Evolutionary conservation across 495 filamentous ascomycete species (phyloP).

Genomic region (Baudoinia panamericana): DNA sequence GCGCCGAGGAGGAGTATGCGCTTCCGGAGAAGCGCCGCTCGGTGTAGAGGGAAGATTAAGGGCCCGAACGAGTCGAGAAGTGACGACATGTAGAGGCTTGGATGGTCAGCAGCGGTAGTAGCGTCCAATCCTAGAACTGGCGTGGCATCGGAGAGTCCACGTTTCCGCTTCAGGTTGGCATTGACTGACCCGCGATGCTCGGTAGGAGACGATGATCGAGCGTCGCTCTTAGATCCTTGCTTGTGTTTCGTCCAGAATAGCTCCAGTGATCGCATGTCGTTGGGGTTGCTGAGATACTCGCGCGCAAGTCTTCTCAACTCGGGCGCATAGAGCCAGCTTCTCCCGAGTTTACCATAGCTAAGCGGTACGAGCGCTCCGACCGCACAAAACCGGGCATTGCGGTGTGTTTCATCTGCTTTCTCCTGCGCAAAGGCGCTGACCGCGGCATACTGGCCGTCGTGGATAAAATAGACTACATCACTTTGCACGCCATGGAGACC

Average conservation of each 20-base stretch:
- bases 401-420: slow-evolving; percentile 59
- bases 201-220: slow-evolving; percentile 5
- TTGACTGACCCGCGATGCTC: slow-evolving; percentile 8
- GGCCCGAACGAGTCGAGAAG: slow-evolving; percentile 79
- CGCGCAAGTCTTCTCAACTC: slow-evolving; percentile 59
- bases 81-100: slow-evolving; percentile 63
- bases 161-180: slow-evolving; percentile 7
- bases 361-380: slow-evolving; percentile 79
- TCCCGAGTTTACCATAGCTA: slow-evolving; percentile 73
- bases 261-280: slow-evolving; percentile 49
- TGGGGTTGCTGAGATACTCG: slow-evolving; percentile 42
- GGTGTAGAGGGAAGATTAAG: slow-evolving; percentile 75
- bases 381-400: slow-evolving; percentile 85
- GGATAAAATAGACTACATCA: slow-evolving; percentile 82
- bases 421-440: slow-evolving; percentile 85
- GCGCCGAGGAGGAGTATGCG: slow-evolving; percentile 72
- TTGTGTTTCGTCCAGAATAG: slow-evolving; percentile 63
- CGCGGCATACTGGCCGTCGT: slow-evolving; percentile 62
- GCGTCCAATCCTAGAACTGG: neutral
- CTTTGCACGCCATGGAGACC: slow-evolving; percentile 79
- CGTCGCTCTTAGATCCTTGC: neutral
- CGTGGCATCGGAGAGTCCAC: slow-evolving; percentile 46
- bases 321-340: slow-evolving; percentile 78
- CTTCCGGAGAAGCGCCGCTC: slow-evolving; percentile 78
- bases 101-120: slow-evolving; percentile 42